Evolutionary conservation across 768 basidiomycete species (phyloP).

Genomic region (Pleurotus sapidus): DNA sequence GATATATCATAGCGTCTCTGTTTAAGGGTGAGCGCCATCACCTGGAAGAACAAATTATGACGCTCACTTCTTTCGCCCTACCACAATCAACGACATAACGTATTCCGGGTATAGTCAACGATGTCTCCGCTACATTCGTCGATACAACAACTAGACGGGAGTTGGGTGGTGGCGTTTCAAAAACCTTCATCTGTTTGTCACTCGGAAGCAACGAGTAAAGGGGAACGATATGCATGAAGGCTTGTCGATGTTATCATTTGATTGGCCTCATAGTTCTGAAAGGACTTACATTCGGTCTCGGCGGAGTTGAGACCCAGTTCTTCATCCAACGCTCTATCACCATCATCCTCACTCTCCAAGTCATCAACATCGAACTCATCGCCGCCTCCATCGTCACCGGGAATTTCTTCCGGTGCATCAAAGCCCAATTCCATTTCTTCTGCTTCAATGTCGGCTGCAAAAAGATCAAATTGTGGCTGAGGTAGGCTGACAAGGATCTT

Average conservation of each 20-base stretch:
- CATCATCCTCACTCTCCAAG: constrained; percentile 69
- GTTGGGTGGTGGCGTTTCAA: constrained; percentile 77
- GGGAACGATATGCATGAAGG: constrained; percentile 92
- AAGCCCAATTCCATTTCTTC: constrained; percentile 5
- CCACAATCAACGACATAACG: constrained; percentile 98
- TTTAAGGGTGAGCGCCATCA: neutral
- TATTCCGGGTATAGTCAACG: constrained; percentile 94
- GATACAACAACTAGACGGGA: constrained; percentile 89
- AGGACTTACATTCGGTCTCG: constrained; percentile 59
- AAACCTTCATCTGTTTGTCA: constrained; percentile 94
- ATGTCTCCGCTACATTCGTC: constrained; percentile 97
- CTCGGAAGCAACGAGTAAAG: constrained; percentile 90
- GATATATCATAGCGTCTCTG: constrained; percentile 81
- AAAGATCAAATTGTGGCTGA: constrained; percentile 1
- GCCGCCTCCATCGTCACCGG: constrained; percentile 70
- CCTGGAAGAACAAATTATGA: neutral
- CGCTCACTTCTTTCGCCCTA: constrained; percentile 82
- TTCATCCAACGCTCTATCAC: constrained; percentile 39
- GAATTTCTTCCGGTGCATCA: constrained; percentile 34
- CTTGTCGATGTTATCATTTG: constrained; percentile 34
- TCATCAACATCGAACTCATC: constrained; percentile 63
- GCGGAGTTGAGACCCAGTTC: constrained; percentile 60
- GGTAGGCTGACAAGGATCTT: constrained; percentile 5
- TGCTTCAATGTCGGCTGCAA: constrained; percentile 63
- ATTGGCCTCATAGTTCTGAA: too few species aligned